Percentiles rank a stretch among this genome's conserved stretches.
These are phyloP conservation scores for Amaranthus palmeri DNA, from an alignment of 148 eudicot genomes.

Conservation along the genomic window DNA sequence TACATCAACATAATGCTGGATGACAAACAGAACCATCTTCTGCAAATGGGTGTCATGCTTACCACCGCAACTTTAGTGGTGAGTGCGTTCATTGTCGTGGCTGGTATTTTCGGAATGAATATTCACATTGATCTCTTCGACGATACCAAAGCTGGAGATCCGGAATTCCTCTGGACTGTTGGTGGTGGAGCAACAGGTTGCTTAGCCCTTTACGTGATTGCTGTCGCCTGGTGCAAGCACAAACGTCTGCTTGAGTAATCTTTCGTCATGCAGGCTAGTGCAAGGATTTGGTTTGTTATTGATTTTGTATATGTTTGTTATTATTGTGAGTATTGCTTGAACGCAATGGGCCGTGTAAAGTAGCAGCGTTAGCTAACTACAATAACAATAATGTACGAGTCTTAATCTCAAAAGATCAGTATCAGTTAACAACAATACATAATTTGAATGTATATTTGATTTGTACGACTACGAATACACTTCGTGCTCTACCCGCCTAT, in stretches of 20 bases:
- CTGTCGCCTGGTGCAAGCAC: conserved; percentile 89
- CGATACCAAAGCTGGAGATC: conserved; percentile 31
- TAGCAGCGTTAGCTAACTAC: background rate
- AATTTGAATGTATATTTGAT: background rate
- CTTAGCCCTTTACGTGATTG: conserved; percentile 63
- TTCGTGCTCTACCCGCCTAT: background rate
- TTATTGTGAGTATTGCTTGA: background rate
- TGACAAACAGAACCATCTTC: conserved; percentile 95
- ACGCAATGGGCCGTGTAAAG: conserved; percentile 6
- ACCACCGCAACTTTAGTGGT: conserved; percentile 85
- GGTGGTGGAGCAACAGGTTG: conserved; percentile 72
- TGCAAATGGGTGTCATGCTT: conserved; percentile 98
- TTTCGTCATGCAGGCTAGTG: background rate
- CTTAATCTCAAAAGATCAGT: no score
- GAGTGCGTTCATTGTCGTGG: conserved; percentile 87
- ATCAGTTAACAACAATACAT: no score
- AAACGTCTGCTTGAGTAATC: conserved; percentile 69
- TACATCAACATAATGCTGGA: conserved; percentile 97
- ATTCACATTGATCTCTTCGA: conserved; percentile 62
- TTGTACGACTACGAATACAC: background rate
- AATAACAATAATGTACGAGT: no score
- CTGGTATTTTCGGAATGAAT: conserved; percentile 88
- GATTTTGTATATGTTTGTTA: conserved; percentile 2
- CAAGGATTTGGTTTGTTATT: background rate
- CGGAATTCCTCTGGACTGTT: conserved; percentile 76